Percentiles rank a stretch among this genome's conserved stretches.
Conservation (phyloP, 2,329 filamentous ascomycete genomes). For the Beauveria sp. region DNA sequence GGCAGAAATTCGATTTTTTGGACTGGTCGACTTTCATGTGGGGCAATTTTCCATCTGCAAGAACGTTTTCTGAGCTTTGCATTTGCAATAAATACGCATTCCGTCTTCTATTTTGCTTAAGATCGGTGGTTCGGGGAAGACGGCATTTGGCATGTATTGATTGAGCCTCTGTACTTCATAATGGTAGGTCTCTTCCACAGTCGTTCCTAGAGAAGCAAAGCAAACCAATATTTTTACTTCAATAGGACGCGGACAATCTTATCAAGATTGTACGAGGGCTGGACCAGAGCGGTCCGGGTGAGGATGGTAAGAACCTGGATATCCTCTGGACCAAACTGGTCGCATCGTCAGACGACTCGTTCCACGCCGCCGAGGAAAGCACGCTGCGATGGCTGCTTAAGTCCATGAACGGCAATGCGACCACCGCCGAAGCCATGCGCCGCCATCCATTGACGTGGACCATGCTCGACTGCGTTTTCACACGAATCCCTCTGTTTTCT, state of each 20-base stretch:
- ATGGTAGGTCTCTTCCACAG: background rate
- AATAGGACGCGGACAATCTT: slow-evolving; percentile 30
- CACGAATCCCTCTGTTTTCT: slow-evolving; percentile 59
- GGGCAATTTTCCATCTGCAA: background rate
- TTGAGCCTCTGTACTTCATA: background rate
- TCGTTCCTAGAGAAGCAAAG: background rate
- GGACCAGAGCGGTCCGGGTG: slow-evolving; percentile 41
- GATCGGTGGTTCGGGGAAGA: background rate
- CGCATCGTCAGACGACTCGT: slow-evolving; percentile 31
- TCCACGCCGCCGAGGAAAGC: slow-evolving; percentile 48
- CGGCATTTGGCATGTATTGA: background rate
- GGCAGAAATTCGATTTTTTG: slow-evolving; percentile 44
- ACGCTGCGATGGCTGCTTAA: slow-evolving; percentile 58
- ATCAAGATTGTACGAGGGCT: slow-evolving; percentile 47
- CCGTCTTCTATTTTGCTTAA: background rate
- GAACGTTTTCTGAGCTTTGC: slow-evolving; percentile 4
- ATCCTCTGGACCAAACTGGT: slow-evolving; percentile 42
- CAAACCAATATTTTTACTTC: background rate
- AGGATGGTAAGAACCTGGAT: slow-evolving; percentile 38
- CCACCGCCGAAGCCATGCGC: slow-evolving; percentile 43
- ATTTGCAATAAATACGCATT: background rate
- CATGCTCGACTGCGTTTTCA: slow-evolving; percentile 53
- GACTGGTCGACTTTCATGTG: slow-evolving; percentile 11
- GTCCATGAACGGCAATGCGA: slow-evolving; percentile 43
- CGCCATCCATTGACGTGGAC: slow-evolving; percentile 52